Conservation (phyloP, 306 rosid genomes). For the Ochetophila trinervis region DNA sequence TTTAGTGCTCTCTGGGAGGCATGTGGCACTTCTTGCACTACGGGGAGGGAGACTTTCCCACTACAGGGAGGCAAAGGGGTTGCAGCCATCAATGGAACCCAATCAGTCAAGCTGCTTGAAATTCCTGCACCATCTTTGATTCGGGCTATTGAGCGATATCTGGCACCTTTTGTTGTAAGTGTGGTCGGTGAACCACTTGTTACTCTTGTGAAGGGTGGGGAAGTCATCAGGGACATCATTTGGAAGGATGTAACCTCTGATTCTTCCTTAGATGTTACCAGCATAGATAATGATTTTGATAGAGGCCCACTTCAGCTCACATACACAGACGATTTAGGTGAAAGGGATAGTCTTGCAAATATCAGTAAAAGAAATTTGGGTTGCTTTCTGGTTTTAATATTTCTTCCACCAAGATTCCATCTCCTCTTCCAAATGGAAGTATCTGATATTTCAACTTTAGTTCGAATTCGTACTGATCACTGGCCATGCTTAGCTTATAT, state of each 20-base stretch:
- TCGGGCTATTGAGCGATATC: constrained; percentile 65
- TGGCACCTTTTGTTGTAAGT: constrained; percentile 72
- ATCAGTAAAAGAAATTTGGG: constrained; percentile 62
- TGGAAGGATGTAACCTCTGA: constrained; percentile 54
- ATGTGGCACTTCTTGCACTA: constrained; percentile 69
- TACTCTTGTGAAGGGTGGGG: constrained; percentile 56
- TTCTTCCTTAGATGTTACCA: constrained; percentile 34
- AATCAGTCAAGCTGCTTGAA: constrained; percentile 86
- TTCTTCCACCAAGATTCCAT: constrained; percentile 96
- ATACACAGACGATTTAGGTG: constrained; percentile 47
- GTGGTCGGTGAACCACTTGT: constrained; percentile 78
- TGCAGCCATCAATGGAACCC: constrained; percentile 82
- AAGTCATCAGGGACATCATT: constrained; percentile 59
- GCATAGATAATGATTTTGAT: constrained; percentile 31
- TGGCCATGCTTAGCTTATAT: constrained; percentile 98
- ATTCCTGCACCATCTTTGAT: constrained; percentile 59
- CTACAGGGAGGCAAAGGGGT: constrained; percentile 87
- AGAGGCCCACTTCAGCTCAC: constrained; percentile 77
- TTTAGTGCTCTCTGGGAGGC: constrained; percentile 93
- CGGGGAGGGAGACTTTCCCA: constrained; percentile 77
- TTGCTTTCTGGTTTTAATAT: constrained; percentile 63
- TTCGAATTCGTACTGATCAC: constrained; percentile 89
- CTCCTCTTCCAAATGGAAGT: constrained; percentile 97
- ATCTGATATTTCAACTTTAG: constrained; percentile 75
- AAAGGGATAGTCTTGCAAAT: constrained; percentile 34